Percentiles rank a stretch among this genome's conserved stretches.
Evolutionary conservation across 257 asterid genomes (phyloP).

Genomic region (Gardenia jasminoides): DNA sequence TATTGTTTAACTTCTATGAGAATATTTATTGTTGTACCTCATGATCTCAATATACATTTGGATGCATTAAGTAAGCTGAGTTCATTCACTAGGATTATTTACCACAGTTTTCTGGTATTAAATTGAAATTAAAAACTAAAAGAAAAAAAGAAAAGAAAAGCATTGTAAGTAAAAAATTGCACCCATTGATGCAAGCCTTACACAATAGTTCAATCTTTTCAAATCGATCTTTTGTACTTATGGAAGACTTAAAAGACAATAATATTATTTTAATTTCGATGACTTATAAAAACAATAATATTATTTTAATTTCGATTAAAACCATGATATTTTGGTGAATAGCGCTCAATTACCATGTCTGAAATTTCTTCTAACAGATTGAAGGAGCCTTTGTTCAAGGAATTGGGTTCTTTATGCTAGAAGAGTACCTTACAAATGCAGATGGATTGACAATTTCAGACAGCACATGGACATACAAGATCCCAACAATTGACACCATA

Average conservation of each 20-base stretch:
- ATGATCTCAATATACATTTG: background rate
- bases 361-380: conserved; percentile 38
- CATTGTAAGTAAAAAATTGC: no score
- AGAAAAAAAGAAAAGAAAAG: no score
- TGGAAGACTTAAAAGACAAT: no score
- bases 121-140: no score
- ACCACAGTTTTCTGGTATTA: no score
- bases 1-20: background rate
- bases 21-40: background rate
- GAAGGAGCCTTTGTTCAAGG: conserved; percentile 94
- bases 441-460: conserved; percentile 55
- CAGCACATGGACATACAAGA: conserved; percentile 78
- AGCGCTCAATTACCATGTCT: background rate
- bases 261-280: no score
- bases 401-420: conserved; percentile 77
- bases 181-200: no score
- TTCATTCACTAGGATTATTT: background rate
- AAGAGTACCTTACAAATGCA: conserved; percentile 57
- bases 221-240: no score
- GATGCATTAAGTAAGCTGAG: background rate
- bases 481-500: conserved; percentile 76
- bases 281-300: no score
- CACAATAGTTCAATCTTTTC: no score
- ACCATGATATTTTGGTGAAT: no score
- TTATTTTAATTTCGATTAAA: no score